A percentile compares a stretch with the other conserved stretches of the same genome.
These are phyloP conservation scores for Phytomonas sp. DNA, from an alignment of 208 protist species.

Conservation along the genomic window DNA sequence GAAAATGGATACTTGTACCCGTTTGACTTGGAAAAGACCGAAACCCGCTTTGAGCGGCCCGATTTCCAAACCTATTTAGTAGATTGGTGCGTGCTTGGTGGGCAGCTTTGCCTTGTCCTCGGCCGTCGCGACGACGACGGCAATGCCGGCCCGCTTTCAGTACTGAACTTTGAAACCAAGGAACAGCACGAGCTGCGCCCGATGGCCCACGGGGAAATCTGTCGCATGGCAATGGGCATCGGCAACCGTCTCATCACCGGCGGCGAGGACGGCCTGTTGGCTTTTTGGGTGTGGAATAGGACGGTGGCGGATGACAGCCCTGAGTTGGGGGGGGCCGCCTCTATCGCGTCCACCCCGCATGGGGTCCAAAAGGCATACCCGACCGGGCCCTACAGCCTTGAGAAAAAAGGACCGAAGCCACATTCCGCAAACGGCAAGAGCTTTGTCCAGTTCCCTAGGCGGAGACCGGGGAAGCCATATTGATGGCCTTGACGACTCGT, in stretches of 20 bases:
- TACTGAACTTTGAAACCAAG: constrained; percentile 34
- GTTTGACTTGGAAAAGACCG: constrained; percentile 38
- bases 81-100: constrained; percentile 54
- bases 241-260: constrained; percentile 67
- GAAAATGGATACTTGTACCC: constrained; percentile 80
- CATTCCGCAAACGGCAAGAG: not conserved
- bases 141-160: constrained; percentile 45
- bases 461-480: not conserved
- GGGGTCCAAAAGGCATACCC: not conserved
- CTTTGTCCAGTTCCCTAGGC: not conserved
- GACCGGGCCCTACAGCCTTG: not conserved
- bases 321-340: not conserved
- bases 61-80: constrained; percentile 67
- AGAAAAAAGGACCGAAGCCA: not conserved
- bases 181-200: constrained; percentile 17
- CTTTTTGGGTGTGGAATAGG: constrained; percentile 44
- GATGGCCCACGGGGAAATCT: constrained; percentile 48
- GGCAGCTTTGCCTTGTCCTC: constrained; percentile 35
- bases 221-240: constrained; percentile 58
- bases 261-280: constrained; percentile 72
- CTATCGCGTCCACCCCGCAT: not conserved
- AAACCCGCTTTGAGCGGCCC: constrained; percentile 33
- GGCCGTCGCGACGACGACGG: constrained; percentile 70
- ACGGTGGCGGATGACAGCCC: constrained; percentile 2
- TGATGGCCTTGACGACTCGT: not conserved